phyloP scores from a whole-genome alignment of 148 eudicot genomes.

The Gaultheria prostrata region DNA sequence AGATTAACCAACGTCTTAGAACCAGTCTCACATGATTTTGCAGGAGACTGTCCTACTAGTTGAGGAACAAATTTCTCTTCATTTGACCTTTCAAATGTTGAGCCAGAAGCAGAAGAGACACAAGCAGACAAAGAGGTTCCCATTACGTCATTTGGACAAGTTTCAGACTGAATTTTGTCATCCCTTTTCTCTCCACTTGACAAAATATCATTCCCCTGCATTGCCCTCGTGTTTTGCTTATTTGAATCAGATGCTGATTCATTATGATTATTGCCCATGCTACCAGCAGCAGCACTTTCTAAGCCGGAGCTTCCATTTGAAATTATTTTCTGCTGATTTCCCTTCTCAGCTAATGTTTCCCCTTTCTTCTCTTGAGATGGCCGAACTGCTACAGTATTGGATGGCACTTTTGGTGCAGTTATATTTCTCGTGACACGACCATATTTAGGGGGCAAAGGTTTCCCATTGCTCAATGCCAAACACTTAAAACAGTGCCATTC shows the following conservation, averaged over 20 bases:
- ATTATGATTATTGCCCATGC: slow-evolving; percentile 18
- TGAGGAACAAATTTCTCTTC: slow-evolving; percentile 30
- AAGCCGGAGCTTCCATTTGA: slow-evolving; percentile 37
- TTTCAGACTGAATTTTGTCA: slow-evolving; percentile 21
- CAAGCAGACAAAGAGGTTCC: slow-evolving; percentile 19
- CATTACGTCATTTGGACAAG: slow-evolving; percentile 23
- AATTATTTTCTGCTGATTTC: slow-evolving; percentile 36
- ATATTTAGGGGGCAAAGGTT: slow-evolving; percentile 90
- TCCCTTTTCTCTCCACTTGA: slow-evolving; percentile 27
- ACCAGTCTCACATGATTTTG: slow-evolving; percentile 27
- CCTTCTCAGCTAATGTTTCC: slow-evolving; percentile 33
- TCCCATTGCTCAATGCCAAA: slow-evolving; percentile 65
- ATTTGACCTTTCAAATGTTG: slow-evolving; percentile 24
- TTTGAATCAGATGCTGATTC: slow-evolving; percentile 32
- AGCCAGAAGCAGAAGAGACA: slow-evolving; percentile 34
- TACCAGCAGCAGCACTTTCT: slow-evolving; percentile 32
- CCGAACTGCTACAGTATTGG: slow-evolving; percentile 39
- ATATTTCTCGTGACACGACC: slow-evolving; percentile 91
- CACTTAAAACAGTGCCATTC: slow-evolving; percentile 97
- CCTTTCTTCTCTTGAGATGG: slow-evolving; percentile 45
- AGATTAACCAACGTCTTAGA: slow-evolving; percentile 23
- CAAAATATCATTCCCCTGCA: slow-evolving; percentile 26
- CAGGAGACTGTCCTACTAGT: slow-evolving; percentile 24
- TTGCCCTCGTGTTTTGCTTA: slow-evolving; percentile 23
- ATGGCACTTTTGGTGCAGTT: slow-evolving; percentile 47